Evolutionary conservation across 108 stramenopile species (phyloP).

Genomic region (Chaetoceros muelleri): DNA sequence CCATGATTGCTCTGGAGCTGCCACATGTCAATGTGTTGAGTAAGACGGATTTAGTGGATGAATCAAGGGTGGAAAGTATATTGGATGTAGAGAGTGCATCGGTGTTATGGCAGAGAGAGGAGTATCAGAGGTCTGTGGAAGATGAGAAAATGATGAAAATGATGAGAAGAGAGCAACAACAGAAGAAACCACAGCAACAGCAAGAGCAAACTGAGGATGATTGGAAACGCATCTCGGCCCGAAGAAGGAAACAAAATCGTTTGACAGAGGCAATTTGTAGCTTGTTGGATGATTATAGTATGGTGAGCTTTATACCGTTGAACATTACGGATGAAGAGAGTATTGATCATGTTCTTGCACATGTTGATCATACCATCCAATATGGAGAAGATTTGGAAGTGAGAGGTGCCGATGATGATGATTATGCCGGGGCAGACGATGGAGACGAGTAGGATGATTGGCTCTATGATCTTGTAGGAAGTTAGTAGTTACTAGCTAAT

Average conservation of each 20-base stretch:
- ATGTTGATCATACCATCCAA: constrained; percentile 89
- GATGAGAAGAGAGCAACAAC: constrained; percentile 10
- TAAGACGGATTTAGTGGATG: constrained; percentile 89
- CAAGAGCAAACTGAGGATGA: neutral
- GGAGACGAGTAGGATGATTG: too few species aligned
- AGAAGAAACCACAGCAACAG: neutral
- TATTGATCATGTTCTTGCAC: constrained; percentile 67
- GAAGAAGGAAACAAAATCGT: constrained; percentile 43
- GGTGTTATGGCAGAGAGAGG: constrained; percentile 66
- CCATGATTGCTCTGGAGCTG: constrained; percentile 94
- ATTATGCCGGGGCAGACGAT: constrained; percentile 27
- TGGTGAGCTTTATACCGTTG: constrained; percentile 91
- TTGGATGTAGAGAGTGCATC: constrained; percentile 66
- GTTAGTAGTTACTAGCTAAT: too few species aligned
- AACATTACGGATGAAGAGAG: constrained; percentile 91
- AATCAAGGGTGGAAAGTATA: constrained; percentile 60
- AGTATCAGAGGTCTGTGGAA: constrained; percentile 22
- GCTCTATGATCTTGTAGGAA: too few species aligned
- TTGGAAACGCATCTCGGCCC: constrained; percentile 9
- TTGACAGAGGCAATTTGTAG: constrained; percentile 78
- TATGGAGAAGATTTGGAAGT: constrained; percentile 95
- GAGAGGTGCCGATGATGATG: constrained; percentile 42
- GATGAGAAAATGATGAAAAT: constrained; percentile 2
- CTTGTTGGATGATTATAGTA: constrained; percentile 91
- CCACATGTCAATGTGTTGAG: constrained; percentile 95